Evolutionary conservation across 2,329 filamentous ascomycete species (phyloP).

Genomic region (Xylariaceae sp.): DNA sequence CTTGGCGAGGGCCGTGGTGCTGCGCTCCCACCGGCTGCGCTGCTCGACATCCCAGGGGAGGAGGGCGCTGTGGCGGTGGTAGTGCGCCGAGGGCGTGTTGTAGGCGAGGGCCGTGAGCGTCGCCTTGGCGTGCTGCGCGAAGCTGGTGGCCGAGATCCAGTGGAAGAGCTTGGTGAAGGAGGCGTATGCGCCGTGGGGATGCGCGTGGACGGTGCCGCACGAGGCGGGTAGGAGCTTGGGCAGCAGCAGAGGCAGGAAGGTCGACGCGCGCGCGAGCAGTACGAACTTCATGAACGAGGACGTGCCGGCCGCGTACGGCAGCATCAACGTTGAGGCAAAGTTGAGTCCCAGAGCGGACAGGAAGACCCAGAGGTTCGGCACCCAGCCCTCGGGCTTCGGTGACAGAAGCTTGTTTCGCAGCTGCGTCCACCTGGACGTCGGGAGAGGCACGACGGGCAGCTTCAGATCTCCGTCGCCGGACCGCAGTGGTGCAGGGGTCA

Average conservation of each 20-base stretch:
- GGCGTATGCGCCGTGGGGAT: conserved; percentile 30
- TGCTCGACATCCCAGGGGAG: conserved; percentile 39
- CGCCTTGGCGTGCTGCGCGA: conserved; percentile 37
- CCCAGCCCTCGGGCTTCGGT: conserved; percentile 37
- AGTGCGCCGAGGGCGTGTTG: conserved; percentile 39
- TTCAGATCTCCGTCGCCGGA: conserved; percentile 18
- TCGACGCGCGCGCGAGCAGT: conserved; percentile 28
- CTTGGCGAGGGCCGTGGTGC: conserved; percentile 35
- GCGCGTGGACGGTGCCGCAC: conserved; percentile 39
- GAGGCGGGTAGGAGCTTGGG: conserved; percentile 38
- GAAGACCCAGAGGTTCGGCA: conserved; percentile 30
- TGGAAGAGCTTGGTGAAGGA: conserved; percentile 41
- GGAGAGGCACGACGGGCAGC: conserved; percentile 20
- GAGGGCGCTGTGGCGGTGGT: conserved; percentile 40
- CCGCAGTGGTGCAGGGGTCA: conserved; percentile 43
- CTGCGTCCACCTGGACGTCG: conserved; percentile 22
- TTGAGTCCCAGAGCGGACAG: conserved; percentile 27
- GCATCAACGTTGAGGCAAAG: conserved; percentile 27
- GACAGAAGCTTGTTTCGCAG: conserved; percentile 25
- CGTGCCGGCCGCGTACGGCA: conserved; percentile 34
- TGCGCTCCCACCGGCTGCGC: conserved; percentile 35
- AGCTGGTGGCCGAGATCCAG: conserved; percentile 34
- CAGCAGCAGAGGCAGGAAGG: conserved; percentile 38
- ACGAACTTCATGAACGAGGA: conserved; percentile 29
- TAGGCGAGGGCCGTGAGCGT: conserved; percentile 35